These are phyloP conservation scores for Candida hispaniensis DNA, from an alignment of 805 yeast species.

Conservation along the genomic window DNA sequence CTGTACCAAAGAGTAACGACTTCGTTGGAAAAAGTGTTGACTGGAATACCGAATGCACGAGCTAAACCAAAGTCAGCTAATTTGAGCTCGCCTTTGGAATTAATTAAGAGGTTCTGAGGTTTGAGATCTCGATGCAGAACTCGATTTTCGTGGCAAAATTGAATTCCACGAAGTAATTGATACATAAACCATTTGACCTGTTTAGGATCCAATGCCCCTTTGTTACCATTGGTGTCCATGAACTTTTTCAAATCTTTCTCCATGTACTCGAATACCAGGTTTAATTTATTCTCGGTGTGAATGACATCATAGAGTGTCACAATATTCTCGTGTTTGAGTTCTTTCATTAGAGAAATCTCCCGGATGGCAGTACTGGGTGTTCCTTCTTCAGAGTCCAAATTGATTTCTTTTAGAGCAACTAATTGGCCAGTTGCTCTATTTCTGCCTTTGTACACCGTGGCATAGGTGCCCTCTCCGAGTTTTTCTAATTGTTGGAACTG, in stretches of 20 bases:
- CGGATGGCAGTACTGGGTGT: constrained; percentile 97
- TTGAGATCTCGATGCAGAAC: constrained; percentile 92
- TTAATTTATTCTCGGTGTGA: constrained; percentile 85
- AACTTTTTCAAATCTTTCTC: constrained; percentile 92
- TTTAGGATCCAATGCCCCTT: constrained; percentile 78
- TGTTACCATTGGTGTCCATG: constrained; percentile 90
- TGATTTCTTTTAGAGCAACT: constrained; percentile 92
- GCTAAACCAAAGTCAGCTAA: constrained; percentile 92
- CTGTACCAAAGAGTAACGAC: constrained; percentile 97
- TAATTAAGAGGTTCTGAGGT: constrained; percentile 90
- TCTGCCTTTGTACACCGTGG: constrained; percentile 94
- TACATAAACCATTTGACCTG: constrained; percentile 89
- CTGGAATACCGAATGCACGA: constrained; percentile 93
- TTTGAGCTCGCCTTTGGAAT: constrained; percentile 89
- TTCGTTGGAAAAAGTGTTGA: constrained; percentile 94
- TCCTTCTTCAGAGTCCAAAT: constrained; percentile 92
- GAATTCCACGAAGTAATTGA: constrained; percentile 82
- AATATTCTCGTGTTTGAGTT: constrained; percentile 85
- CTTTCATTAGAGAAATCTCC: constrained; percentile 89
- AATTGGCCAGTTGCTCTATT: constrained; percentile 77
- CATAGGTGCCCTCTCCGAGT: constrained; percentile 92
- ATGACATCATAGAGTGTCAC: constrained; percentile 88
- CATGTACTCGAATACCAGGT: constrained; percentile 84
- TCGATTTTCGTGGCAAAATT: constrained; percentile 89
- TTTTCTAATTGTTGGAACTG: constrained; percentile 47